phyloP scores from a whole-genome alignment of 1,284 basidiomycete species.

The Apiotrichum akiyoshidainum region DNA sequence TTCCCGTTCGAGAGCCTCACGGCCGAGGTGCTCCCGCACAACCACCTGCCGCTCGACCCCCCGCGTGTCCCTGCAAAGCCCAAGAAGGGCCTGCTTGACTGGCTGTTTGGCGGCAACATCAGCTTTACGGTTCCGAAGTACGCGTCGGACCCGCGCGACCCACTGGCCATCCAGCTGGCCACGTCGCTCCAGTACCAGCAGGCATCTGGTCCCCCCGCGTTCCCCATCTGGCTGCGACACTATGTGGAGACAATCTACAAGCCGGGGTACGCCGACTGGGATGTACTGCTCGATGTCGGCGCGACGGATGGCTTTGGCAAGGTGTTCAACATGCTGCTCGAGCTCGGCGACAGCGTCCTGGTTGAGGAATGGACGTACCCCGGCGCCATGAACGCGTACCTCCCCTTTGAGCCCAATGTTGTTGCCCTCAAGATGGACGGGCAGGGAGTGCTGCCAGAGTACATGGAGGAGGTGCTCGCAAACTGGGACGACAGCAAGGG shows the following conservation, averaged over 20 bases:
- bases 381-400: constrained; percentile 46
- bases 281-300: constrained; percentile 63
- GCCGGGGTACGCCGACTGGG: constrained; percentile 67
- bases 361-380: constrained; percentile 59
- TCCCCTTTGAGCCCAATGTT: constrained; percentile 36
- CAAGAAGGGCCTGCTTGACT: constrained; percentile 58
- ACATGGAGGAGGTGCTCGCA: constrained; percentile 60
- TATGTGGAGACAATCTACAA: constrained; percentile 64
- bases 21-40: constrained; percentile 36
- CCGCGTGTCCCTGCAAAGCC: constrained; percentile 51
- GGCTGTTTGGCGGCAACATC: constrained; percentile 56
- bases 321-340: constrained; percentile 59
- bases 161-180: constrained; percentile 59
- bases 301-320: constrained; percentile 68
- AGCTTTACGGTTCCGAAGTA: constrained; percentile 62
- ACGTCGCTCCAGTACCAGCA: constrained; percentile 68
- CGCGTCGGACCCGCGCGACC: constrained; percentile 40
- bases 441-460: constrained; percentile 64
- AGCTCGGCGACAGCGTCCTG: constrained; percentile 69
- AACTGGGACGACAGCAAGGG: constrained; percentile 63
- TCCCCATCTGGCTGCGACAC: constrained; percentile 53
- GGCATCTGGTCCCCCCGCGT: constrained; percentile 46
- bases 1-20: constrained; percentile 52
- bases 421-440: constrained; percentile 64
- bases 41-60: constrained; percentile 54